A percentile compares a stretch with the other conserved stretches of the same genome.
These are phyloP conservation scores for Balamuthia mandrillaris DNA, from an alignment of 208 protist genomes.

Conservation along the genomic window DNA sequence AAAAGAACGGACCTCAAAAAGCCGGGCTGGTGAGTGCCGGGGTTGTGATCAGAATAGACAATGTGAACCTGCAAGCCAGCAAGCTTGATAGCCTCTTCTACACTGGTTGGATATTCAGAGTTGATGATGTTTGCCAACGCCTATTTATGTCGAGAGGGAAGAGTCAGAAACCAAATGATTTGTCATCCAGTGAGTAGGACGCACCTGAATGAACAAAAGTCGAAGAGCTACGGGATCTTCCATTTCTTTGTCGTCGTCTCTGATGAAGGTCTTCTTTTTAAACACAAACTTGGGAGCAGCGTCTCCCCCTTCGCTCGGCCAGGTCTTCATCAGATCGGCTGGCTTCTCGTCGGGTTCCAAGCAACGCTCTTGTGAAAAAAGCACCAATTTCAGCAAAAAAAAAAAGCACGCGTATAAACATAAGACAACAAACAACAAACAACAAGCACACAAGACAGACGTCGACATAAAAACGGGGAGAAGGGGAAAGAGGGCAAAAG, in stretches of 20 bases:
- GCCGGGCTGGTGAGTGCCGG: conserved; percentile 20
- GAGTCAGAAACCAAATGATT: no score
- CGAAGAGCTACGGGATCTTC: conserved; percentile 26
- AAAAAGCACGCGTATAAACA: no score
- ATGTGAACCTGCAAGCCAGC: conserved; percentile 42
- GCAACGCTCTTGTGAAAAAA: conserved; percentile 29
- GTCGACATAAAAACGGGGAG: background rate
- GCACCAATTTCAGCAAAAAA: no score
- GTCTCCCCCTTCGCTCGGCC: conserved; percentile 29
- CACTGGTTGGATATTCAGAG: conserved; percentile 29
- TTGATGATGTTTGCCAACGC: conserved; percentile 20
- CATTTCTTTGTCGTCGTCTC: conserved; percentile 40
- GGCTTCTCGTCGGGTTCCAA: conserved; percentile 44
- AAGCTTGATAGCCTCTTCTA: conserved; percentile 14
- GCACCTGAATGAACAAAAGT: conserved; percentile 37
- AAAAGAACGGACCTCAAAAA: conserved; percentile 34
- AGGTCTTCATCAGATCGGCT: conserved; percentile 35
- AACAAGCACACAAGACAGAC: background rate
- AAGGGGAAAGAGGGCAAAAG: background rate
- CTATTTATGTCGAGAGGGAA: no score
- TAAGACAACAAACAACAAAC: background rate
- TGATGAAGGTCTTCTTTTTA: conserved; percentile 43
- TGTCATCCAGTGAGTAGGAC: no score
- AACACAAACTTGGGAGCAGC: conserved; percentile 10
- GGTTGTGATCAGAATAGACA: conserved; percentile 43